Conservation (phyloP, 192 early-diverging fungal genomes). For the Pilaira anomala region DNA sequence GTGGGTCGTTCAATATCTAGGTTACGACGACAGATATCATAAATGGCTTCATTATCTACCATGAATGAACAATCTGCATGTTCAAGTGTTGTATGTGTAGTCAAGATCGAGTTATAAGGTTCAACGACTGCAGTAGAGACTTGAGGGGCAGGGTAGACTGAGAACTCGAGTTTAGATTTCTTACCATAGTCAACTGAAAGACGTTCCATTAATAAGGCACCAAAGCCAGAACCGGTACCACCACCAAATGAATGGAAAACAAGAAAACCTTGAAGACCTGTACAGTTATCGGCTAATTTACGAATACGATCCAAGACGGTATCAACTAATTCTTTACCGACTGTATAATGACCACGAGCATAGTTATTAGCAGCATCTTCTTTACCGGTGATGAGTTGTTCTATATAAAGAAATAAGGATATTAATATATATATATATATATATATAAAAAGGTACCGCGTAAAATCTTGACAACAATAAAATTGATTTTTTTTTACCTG, state of each 20-base stretch:
- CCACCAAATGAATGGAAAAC: conserved; percentile 99
- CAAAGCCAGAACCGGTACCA: conserved; percentile 85
- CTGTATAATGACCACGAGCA: conserved; percentile 99
- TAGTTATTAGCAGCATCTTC: conserved; percentile 99
- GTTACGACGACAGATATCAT: conserved; percentile 98
- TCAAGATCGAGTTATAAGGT: conserved; percentile 99
- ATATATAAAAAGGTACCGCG: neutral
- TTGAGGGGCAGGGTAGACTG: conserved; percentile 98
- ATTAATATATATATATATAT: conserved; percentile 3
- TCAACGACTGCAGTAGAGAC: conserved; percentile 96
- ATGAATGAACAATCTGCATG: conserved; percentile 99
- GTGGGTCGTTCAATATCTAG: conserved; percentile 95
- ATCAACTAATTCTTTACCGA: conserved; percentile 99
- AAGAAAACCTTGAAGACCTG: conserved; percentile 97
- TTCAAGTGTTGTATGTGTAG: conserved; percentile 97
- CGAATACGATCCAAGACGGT: conserved; percentile 93
- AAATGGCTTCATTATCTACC: conserved; percentile 99
- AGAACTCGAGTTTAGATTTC: conserved; percentile 64
- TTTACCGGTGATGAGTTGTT: conserved; percentile 99
- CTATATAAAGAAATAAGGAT: conserved; percentile 72
- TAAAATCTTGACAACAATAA: neutral
- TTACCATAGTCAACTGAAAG: conserved; percentile 43
- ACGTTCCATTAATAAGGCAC: conserved; percentile 41
- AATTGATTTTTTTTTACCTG: conserved; percentile 19
- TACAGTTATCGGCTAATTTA: conserved; percentile 96